These are phyloP conservation scores for Sporisorium iseilematis-ciliati DNA, from an alignment of 1,284 basidiomycete genomes.

Conservation along the genomic window DNA sequence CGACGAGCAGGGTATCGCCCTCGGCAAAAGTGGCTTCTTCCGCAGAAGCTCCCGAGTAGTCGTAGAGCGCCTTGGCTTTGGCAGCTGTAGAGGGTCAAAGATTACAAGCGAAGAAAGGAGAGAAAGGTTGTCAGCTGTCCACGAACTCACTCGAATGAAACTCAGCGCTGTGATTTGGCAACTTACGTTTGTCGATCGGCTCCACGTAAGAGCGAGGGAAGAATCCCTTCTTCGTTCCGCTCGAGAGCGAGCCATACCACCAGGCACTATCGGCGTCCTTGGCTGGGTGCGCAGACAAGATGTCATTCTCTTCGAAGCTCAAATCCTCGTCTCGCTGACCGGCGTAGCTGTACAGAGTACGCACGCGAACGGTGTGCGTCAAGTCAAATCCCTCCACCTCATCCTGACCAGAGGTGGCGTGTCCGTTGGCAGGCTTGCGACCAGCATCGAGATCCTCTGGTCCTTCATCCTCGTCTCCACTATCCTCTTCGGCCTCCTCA, in stretches of 20 bases:
- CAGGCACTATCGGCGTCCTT: slow-evolving; percentile 73
- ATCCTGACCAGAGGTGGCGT: slow-evolving; percentile 29
- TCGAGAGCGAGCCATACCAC: slow-evolving; percentile 88
- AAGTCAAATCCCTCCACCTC: slow-evolving; percentile 82
- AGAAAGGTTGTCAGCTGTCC: slow-evolving; percentile 3
- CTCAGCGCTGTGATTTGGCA: not conserved
- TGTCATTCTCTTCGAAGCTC: slow-evolving; percentile 83
- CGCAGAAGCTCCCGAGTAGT: slow-evolving; percentile 61
- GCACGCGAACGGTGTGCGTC: slow-evolving; percentile 75
- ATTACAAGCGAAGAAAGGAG: not conserved
- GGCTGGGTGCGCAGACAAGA: slow-evolving; percentile 73
- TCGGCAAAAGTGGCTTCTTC: slow-evolving; percentile 64
- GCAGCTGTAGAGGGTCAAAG: slow-evolving; percentile 21
- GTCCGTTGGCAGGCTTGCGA: slow-evolving; percentile 23
- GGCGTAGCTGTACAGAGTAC: slow-evolving; percentile 77
- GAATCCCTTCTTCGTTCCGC: slow-evolving; percentile 81
- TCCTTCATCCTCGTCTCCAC: slow-evolving; percentile 60
- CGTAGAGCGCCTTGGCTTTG: slow-evolving; percentile 66
- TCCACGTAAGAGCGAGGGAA: slow-evolving; percentile 85
- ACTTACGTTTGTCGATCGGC: slow-evolving; percentile 53
- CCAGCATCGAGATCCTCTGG: slow-evolving; percentile 40
- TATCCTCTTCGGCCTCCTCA: slow-evolving; percentile 75
- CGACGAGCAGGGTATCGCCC: slow-evolving; percentile 61
- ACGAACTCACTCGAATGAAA: not conserved
- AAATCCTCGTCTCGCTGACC: slow-evolving; percentile 89